These are phyloP conservation scores for Pyrenochaeta sp. DNA, from an alignment of 2,329 filamentous ascomycete species.

Conservation along the genomic window DNA sequence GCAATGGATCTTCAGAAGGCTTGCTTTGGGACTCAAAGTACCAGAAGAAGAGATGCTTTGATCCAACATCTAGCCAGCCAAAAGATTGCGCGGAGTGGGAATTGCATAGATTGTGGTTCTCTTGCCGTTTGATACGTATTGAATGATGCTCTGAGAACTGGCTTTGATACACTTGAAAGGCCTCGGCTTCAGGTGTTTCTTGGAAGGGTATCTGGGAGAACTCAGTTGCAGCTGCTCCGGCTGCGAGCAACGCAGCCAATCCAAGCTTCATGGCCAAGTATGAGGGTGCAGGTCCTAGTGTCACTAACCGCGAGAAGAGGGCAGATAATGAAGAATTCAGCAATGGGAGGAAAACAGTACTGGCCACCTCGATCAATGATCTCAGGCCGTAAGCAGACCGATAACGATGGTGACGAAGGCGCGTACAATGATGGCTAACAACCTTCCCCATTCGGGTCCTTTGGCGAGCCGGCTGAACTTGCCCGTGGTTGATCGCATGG, in stretches of 20 bases:
- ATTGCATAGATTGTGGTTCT: conserved; percentile 44
- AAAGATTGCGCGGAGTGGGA: conserved; percentile 47
- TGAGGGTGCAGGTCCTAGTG: background rate
- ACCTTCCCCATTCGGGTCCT: background rate
- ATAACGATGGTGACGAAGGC: too few relatives aligned
- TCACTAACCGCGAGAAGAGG: too few relatives aligned
- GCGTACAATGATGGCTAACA: background rate
- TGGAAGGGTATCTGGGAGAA: conserved; percentile 43
- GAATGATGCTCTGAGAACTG: conserved; percentile 43
- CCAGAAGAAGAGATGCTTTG: conserved; percentile 58
- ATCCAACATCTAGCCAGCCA: conserved; percentile 49
- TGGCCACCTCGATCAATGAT: too few relatives aligned
- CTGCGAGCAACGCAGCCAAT: conserved; percentile 12
- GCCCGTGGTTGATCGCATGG: conserved; percentile 1
- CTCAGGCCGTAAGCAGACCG: too few relatives aligned
- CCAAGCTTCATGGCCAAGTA: conserved; percentile 27
- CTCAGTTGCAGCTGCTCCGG: conserved; percentile 10
- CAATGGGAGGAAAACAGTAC: too few relatives aligned
- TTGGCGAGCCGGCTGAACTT: conserved; percentile 6
- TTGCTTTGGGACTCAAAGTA: conserved; percentile 53
- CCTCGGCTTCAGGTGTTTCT: conserved; percentile 35
- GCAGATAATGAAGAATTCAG: too few relatives aligned
- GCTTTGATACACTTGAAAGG: conserved; percentile 43
- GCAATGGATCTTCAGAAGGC: conserved; percentile 48
- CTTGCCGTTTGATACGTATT: conserved; percentile 45